These are phyloP conservation scores for Brettanomyces naardenensis DNA, from an alignment of 805 yeast species.

Conservation along the genomic window DNA sequence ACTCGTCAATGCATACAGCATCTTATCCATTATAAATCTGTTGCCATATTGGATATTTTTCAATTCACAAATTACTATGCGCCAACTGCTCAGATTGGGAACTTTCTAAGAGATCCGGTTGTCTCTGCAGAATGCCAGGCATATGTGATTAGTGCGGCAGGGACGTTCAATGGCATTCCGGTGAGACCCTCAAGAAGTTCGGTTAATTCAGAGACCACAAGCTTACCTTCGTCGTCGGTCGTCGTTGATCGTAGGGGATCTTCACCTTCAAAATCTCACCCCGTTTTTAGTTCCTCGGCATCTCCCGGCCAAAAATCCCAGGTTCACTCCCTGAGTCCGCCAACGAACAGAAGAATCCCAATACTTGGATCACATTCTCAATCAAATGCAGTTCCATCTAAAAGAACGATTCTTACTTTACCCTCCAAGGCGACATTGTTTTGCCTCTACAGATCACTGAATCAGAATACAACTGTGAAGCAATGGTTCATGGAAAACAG, in stretches of 20 bases:
- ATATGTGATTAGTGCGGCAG: conserved; percentile 51
- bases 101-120: conserved; percentile 53
- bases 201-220: conserved; percentile 14
- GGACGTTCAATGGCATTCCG: conserved; percentile 28
- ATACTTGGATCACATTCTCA: background rate
- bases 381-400: background rate
- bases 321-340: background rate
- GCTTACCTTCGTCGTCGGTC: conserved; percentile 11
- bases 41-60: conserved; percentile 76
- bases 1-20: conserved; percentile 88
- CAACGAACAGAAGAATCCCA: background rate
- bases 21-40: conserved; percentile 80
- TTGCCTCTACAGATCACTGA: conserved; percentile 66
- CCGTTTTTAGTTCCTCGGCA: background rate
- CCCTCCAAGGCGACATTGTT: conserved; percentile 66
- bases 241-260: background rate
- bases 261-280: conserved; percentile 1
- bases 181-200: conserved; percentile 22
- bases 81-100: conserved; percentile 69
- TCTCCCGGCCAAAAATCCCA: background rate
- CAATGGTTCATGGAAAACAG: conserved; percentile 76
- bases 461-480: conserved; percentile 67
- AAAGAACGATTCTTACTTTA: conserved; percentile 20
- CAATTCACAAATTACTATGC: conserved; percentile 87
- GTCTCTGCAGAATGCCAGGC: conserved; percentile 81